Base-by-base conservation (phyloP, 306 rosid species). In the Glycine tomentella region DNA sequence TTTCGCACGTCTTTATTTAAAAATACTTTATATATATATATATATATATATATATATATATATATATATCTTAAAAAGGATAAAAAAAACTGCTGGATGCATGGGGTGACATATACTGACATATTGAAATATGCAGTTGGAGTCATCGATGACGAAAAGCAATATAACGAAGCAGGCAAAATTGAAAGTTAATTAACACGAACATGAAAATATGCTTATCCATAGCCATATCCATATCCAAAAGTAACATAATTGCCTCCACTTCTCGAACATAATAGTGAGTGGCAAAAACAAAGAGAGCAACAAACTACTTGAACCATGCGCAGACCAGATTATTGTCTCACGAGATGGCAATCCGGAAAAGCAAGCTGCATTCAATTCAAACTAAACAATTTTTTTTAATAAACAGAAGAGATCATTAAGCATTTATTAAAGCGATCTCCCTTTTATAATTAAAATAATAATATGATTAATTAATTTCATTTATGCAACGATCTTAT, bases 51-150 rank as follows among this genome's bases (percentile, higher is more conserved):
- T 20, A 20, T 20, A 20, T 20, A 20, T 20, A 20, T 20, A 20
- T 25, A 25, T 25, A 25, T 25, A 25, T 25, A 25, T 25, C 31
- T 25, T 31, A 62, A 64, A 64, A 7, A 64, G 6, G 10, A 48
- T 10, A 11, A 9, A 46, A 20, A 25, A 25, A 25, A 44, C 2
- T 25, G 10, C 0, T 31, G 42, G 40, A 16, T 2, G 74, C 40
- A 17, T 46, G 57, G 58, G 74, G 74, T 12, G 59, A 70, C 59
- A 48, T 70, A 25, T 70, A 25, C 31, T 25, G 31, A 25, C 31
- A 25, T 25, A 25, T 25, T 25, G 75, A 70, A 69, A 69, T 13
- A 12, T 70, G 20, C 20, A 70, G 17, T 46, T 69, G 40, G 40
- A 15, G 5, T 68, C 11, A 69, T 25, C 7, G 50, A 52, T 8